Evolutionary conservation across 345 rosid genomes (phyloP), one percentile per base, ranked within the genome.

Genomic region (Abelmoschus esculentus): DNA sequence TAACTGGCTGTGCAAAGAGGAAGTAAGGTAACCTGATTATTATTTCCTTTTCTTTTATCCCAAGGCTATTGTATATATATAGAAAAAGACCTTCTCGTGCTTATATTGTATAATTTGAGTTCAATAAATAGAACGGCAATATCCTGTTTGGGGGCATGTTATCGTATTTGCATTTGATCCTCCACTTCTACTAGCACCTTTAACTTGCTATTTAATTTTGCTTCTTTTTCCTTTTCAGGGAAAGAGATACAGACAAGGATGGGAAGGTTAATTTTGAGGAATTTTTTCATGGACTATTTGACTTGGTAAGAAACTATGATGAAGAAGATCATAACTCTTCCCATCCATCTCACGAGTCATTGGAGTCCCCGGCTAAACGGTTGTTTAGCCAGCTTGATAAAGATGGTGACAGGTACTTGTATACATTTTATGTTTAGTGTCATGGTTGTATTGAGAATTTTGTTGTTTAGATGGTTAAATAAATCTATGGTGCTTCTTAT

Each of bases 211-310:
- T 70, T 49, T 19, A 60, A 63, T 72, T 55, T 70, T 75, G 59
- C 53, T 73, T 52, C 42, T 62, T 74, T 57, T 32, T 49, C 42
- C 55, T 9, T 38, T 47, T 17, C 74, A 92, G 98, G 80, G 99
- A 96, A 82, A 81, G 99, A 77, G 99, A 96, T 85, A 76, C 93
- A 5, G 97, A 90, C 83, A 84, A 81, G 83, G 97, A 92, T 80
- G 98, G 98, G 63, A 90, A 89, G 76, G 80, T 96, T 64, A 81
- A 79, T 63, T 96, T 92, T 59, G 64, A 89, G 56, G 98, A 96
- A 81, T 96, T 89, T 78, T 96, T 82, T 79, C 97, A 86, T 42
- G 97, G 99, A 42, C 87, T 95, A 40, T 95, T 95, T 76, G 97
- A 95, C 81, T 74, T 91, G 76, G 90, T 96, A 56, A 85, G 97